These are phyloP conservation scores for Rhynchospora breviuscula DNA, from an alignment of 176 grass and related monocot genomes.

Conservation along the genomic window DNA sequence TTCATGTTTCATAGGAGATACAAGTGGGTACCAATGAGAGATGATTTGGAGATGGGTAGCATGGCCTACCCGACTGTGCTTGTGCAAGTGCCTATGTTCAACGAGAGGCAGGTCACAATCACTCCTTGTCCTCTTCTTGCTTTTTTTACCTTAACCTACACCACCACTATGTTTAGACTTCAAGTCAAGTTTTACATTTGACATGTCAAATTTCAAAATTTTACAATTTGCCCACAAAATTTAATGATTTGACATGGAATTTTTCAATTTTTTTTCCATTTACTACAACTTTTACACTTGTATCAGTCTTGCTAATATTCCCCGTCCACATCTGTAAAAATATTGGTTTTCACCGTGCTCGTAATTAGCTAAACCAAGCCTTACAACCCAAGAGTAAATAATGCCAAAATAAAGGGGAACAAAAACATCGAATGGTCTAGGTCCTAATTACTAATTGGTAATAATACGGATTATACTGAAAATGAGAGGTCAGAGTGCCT, in stretches of 20 bases:
- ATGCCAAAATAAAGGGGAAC: background rate
- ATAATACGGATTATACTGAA: background rate
- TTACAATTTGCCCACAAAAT: background rate
- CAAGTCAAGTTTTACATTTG: background rate
- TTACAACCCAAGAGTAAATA: no score
- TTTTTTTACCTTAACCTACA: background rate
- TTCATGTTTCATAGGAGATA: conserved; percentile 36
- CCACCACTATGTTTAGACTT: background rate
- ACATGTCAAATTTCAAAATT: background rate
- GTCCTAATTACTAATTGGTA: background rate
- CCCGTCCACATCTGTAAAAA: no score
- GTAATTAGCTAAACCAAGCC: background rate
- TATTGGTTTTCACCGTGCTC: background rate
- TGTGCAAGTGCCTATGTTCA: conserved; percentile 91
- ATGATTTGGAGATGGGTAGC: conserved; percentile 70
- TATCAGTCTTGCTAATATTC: background rate
- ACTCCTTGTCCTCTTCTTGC: background rate
- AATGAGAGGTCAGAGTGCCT: background rate
- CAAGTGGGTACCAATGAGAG: conserved; percentile 46
- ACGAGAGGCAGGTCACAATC: conserved; percentile 57
- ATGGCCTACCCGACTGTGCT: conserved; percentile 55
- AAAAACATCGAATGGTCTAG: background rate
- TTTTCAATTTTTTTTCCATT: no score
- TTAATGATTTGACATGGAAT: no score
- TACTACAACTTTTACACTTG: background rate